Evolutionary conservation across 176 grass and related monocot genomes (phyloP).

Genomic region (Oryza glaberrima): DNA sequence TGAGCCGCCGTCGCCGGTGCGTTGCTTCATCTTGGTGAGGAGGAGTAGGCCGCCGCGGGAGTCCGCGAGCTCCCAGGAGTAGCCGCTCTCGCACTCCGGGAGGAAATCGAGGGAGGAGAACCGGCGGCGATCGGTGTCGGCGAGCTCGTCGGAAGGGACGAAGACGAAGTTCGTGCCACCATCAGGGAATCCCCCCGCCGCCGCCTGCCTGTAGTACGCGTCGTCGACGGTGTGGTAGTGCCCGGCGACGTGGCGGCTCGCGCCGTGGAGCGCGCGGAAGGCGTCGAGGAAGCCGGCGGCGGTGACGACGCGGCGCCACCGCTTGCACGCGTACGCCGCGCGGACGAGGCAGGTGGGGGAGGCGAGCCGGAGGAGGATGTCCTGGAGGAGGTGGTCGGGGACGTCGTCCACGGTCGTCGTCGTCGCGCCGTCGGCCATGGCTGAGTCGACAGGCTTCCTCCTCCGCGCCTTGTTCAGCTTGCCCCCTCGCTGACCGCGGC

Average conservation of each 20-base stretch:
- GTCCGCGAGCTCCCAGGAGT: too few relatives aligned
- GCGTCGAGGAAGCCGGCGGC: neutral
- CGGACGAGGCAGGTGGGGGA: conserved; percentile 19
- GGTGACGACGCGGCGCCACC: conserved; percentile 5
- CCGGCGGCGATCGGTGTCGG: neutral
- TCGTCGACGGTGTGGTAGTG: conserved; percentile 35
- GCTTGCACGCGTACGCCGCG: conserved; percentile 28
- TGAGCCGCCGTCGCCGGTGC: neutral
- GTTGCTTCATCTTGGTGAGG: neutral
- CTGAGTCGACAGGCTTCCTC: rapidly evolving
- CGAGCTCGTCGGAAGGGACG: neutral
- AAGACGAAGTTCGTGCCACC: neutral
- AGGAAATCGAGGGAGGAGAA: conserved; percentile 18
- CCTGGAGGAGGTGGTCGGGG: conserved; percentile 25
- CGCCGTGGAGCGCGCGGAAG: neutral
- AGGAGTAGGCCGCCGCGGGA: too few relatives aligned
- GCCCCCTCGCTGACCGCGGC: neutral
- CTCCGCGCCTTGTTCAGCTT: neutral
- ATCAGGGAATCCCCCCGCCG: neutral
- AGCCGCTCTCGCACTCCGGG: too few relatives aligned
- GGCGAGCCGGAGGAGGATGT: conserved; percentile 3
- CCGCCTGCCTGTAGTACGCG: neutral
- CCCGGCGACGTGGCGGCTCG: neutral
- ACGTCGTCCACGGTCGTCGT: conserved; percentile 10
- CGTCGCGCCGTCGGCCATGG: neutral